phyloP scores from a whole-genome alignment of 2,329 filamentous ascomycete species.

The Colletotrichum limetticola region DNA sequence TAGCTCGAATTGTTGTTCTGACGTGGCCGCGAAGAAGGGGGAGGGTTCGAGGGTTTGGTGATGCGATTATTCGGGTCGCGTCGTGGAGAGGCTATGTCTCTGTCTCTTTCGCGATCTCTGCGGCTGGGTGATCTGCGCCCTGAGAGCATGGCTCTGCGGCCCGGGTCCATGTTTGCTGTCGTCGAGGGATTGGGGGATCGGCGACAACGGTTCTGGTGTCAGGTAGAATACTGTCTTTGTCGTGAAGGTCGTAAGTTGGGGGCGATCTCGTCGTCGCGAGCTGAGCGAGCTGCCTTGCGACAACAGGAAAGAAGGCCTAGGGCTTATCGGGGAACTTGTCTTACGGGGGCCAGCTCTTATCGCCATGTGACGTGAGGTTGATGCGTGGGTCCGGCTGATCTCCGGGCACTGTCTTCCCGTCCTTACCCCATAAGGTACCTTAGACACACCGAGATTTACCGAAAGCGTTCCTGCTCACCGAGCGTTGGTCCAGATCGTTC shows the following conservation, averaged over 20 bases:
- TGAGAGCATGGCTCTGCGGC: conserved; percentile 63
- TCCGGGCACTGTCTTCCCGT: not conserved
- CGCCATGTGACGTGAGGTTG: not conserved
- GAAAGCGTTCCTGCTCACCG: no score
- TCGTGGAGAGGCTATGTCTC: conserved; percentile 61
- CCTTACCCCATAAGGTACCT: rapidly evolving
- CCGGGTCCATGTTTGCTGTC: conserved; percentile 61
- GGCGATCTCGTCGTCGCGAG: not conserved
- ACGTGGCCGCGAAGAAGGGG: conserved; percentile 41
- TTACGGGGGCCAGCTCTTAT: not conserved
- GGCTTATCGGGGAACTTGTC: not conserved
- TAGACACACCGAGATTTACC: no score
- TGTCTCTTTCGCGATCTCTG: conserved; percentile 24
- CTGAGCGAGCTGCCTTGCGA: not conserved
- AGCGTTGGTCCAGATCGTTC: not conserved
- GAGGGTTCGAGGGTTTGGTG: conserved; percentile 59
- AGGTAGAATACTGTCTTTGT: not conserved
- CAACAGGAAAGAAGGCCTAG: not conserved
- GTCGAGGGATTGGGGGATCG: not conserved
- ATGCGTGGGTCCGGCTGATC: not conserved
- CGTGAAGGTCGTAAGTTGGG: not conserved
- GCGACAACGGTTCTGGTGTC: not conserved
- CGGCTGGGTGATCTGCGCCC: conserved; percentile 55
- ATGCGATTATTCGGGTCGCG: conserved; percentile 66
- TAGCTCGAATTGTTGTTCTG: conserved; percentile 50